A percentile compares a stretch with the other conserved stretches of the same genome.
phyloP scores from a whole-genome alignment of 2,329 filamentous ascomycete genomes.

The Lizonia empirigonia region DNA sequence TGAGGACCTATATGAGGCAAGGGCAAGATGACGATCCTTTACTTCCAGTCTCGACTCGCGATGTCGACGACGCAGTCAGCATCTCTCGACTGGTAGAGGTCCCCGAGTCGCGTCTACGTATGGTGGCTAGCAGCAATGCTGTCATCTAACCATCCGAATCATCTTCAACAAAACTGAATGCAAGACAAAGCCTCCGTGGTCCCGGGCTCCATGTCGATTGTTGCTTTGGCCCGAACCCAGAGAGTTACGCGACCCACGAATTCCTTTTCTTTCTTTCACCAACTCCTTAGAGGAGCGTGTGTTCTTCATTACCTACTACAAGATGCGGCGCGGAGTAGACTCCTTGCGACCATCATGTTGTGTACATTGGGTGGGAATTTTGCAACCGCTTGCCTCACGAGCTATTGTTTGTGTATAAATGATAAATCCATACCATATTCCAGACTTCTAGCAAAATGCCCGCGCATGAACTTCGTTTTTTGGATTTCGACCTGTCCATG shows the following conservation, averaged over 20 bases:
- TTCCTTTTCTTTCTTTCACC: neutral
- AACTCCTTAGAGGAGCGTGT: no score
- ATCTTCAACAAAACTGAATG: no score
- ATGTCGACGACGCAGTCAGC: neutral
- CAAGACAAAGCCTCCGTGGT: no score
- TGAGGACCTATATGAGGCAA: neutral
- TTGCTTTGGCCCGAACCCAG: no score
- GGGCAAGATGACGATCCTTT: neutral
- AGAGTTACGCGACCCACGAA: neutral
- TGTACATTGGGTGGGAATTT: no score
- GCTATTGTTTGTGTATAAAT: no score
- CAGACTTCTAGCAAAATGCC: no score
- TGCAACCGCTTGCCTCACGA: no score
- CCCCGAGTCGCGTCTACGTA: neutral
- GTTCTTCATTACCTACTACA: neutral
- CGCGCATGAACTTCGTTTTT: no score
- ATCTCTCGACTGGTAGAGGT: neutral
- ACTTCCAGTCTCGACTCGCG: neutral
- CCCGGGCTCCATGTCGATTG: no score
- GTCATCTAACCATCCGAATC: neutral
- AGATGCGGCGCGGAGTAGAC: neutral
- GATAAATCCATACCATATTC: no score
- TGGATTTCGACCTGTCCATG: no score
- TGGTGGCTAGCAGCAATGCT: neutral
- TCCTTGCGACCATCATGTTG: neutral